These are phyloP conservation scores for Microsporum ferrugineum DNA, from an alignment of 2,329 filamentous ascomycete genomes.

Conservation along the genomic window DNA sequence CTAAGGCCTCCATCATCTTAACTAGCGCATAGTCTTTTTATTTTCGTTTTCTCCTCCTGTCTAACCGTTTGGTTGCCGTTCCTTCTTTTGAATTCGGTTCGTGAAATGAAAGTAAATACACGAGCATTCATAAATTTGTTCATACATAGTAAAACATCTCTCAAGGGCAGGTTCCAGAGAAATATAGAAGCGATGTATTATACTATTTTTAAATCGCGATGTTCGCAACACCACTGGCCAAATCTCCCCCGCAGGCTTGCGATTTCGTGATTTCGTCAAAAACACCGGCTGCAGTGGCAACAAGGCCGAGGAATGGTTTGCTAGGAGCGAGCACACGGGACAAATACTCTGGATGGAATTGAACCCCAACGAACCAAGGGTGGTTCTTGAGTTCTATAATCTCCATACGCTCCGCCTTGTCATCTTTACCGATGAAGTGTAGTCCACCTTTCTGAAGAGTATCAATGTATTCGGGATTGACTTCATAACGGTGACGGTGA, in stretches of 20 bases:
- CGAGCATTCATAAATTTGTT: no score
- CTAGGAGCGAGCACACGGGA: slow-evolving; percentile 62
- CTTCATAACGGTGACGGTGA: slow-evolving; percentile 82
- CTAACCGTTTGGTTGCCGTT: no score
- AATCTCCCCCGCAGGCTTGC: neutral
- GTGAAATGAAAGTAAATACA: no score
- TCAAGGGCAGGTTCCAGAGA: neutral
- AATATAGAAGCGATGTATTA: neutral
- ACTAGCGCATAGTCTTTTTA: neutral
- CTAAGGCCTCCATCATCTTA: neutral
- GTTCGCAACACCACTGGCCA: neutral
- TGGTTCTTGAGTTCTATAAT: slow-evolving; percentile 72
- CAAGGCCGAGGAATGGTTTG: slow-evolving; percentile 70
- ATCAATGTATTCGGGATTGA: slow-evolving; percentile 68
- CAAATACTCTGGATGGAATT: slow-evolving; percentile 82
- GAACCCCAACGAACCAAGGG: slow-evolving; percentile 73
- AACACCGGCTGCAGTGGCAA: slow-evolving; percentile 63
- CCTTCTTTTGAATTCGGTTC: no score
- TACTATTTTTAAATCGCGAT: neutral
- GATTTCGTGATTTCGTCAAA: slow-evolving; percentile 36
- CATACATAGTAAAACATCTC: neutral
- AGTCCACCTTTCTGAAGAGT: slow-evolving; percentile 58
- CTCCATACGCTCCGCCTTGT: slow-evolving; percentile 68
- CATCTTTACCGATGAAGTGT: slow-evolving; percentile 67
- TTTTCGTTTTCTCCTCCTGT: neutral